phyloP scores from a whole-genome alignment of 2,329 filamentous ascomycete species.

The Aspergillus fumigatiaffinis region DNA sequence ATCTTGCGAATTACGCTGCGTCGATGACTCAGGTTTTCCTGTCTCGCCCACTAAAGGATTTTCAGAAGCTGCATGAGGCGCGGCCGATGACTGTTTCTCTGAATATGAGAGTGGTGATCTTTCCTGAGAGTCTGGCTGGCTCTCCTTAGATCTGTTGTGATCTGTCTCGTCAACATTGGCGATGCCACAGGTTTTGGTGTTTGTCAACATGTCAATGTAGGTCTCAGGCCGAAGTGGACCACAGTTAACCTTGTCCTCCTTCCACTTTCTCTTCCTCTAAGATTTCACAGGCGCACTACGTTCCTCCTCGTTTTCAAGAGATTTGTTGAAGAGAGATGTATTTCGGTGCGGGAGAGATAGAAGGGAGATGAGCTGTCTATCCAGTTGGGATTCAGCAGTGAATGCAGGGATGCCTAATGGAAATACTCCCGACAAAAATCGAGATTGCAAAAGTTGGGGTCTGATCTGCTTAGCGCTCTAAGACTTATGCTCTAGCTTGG shows the following conservation, averaged over 20 bases:
- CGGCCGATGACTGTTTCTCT: slow-evolving; percentile 1
- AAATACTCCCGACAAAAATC: not conserved
- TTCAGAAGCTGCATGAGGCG: not conserved
- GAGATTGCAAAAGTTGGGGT: not conserved
- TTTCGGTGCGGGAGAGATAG: not conserved
- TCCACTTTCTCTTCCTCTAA: not conserved
- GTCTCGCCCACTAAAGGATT: not conserved
- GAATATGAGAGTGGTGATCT: not conserved
- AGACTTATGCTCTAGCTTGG: not conserved
- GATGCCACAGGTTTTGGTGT: slow-evolving; percentile 12
- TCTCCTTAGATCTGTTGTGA: slow-evolving; percentile 4
- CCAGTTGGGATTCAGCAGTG: not conserved
- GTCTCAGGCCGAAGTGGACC: slow-evolving; percentile 1
- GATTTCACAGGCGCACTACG: not conserved
- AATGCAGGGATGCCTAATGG: not conserved
- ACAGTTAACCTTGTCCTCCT: not conserved
- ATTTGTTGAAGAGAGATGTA: not conserved
- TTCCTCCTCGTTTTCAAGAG: not conserved
- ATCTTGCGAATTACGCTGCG: not conserved
- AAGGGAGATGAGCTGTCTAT: not conserved
- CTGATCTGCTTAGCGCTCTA: not conserved
- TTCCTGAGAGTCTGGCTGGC: not conserved
- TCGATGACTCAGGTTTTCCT: slow-evolving; percentile 5
- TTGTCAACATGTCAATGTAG: slow-evolving; percentile 22
- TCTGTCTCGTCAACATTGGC: slow-evolving; percentile 10